Evolutionary conservation across 805 yeast genomes (phyloP), one percentile per base, ranked within the genome.

Genomic region (Candida golubevii): DNA sequence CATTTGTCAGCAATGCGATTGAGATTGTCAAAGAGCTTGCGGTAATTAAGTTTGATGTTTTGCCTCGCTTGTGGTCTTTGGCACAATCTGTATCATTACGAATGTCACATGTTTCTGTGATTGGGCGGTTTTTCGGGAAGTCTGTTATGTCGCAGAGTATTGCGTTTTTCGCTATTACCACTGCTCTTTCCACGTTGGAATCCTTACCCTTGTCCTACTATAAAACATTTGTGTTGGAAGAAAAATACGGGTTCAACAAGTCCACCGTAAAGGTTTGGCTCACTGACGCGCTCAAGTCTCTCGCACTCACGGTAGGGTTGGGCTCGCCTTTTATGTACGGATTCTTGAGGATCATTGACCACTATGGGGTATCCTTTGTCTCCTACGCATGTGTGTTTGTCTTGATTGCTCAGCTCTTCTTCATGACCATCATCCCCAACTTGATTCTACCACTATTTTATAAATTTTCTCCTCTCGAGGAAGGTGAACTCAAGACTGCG

Each of bases 391-490:
- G 95, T 69, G 67, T 77, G 11, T 83, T 89, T 58, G 67, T 87
- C 35, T 74, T 90, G 35, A 72, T 68, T 13, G 79, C 89, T 50
- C 96, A 85, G 65, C 70, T 91, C 42, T 67, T 85, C 45, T 76
- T 82, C 42, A 82, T 85, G 72, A 81, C 93, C 29, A 71, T 91
- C 37, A 79, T 75, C 59, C 98, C 98, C 31, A 81, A 86, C 26
- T 74, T 88, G 53, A 90, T 93, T 56, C 89, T 85, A 71, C 99
- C 99, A 5, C 68, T 88, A 51, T 93, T 93, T 75, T 89, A 93
- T 74, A 90, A 87, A 59, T 80, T 88, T 51, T 84, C 88, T 33
- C 96, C 97, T 29, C 77, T 93, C 54, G 88, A 85, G 55, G 88
- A 86, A 38, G 97, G 98, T 33, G 90, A 88, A 62, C 78, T 93